Percentiles rank a stretch among this genome's conserved stretches.
phyloP scores from a whole-genome alignment of 345 rosid genomes.

The Populus deltoides region DNA sequence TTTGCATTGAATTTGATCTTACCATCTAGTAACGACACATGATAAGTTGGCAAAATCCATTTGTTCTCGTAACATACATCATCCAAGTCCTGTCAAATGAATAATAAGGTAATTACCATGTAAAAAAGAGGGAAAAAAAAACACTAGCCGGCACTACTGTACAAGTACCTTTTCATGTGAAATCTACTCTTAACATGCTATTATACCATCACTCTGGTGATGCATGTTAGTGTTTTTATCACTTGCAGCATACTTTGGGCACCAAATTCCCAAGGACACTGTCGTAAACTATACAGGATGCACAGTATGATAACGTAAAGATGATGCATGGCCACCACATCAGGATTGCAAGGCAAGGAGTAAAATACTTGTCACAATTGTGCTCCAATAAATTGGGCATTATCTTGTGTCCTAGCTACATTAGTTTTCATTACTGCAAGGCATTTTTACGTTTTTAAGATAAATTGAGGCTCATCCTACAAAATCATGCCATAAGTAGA shows the following conservation, averaged over 20 bases:
- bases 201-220: background rate
- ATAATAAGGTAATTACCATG: background rate
- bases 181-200: background rate
- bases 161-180: background rate
- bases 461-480: background rate
- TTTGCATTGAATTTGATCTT: slow-evolving; percentile 21
- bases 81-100: slow-evolving; percentile 57
- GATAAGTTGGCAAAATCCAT: slow-evolving; percentile 66
- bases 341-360: background rate
- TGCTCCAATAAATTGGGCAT: background rate
- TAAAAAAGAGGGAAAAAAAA: background rate
- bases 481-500: background rate
- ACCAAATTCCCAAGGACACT: background rate
- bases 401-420: background rate
- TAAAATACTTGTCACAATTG: background rate
- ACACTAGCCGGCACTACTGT: background rate
- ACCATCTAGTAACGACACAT: slow-evolving; percentile 50
- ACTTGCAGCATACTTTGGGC: background rate
- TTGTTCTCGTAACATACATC: slow-evolving; percentile 42
- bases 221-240: background rate
- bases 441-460: background rate
- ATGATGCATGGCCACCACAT: background rate
- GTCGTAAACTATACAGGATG: background rate
- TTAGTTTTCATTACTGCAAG: background rate
- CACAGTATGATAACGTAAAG: background rate